A percentile compares a stretch with the other conserved stretches of the same genome.
phyloP scores from a whole-genome alignment of 2,329 filamentous ascomycete genomes.

The Colletotrichum orbiculare region DNA sequence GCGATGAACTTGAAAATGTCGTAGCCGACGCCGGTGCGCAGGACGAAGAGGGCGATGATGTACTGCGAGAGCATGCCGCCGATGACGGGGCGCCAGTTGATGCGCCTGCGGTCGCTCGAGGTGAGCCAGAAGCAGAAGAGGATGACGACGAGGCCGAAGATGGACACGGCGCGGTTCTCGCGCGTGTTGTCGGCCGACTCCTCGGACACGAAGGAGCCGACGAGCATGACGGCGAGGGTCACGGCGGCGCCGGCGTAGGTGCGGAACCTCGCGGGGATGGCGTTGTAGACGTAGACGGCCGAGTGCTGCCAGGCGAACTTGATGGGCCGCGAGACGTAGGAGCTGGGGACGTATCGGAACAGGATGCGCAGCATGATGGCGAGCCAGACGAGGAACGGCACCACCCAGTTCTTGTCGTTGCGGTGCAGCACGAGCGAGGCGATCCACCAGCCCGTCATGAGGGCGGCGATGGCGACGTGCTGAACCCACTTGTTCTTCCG shows the following conservation, averaged over 20 bases:
- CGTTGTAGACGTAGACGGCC: conserved; percentile 64
- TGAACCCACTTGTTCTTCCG: conserved; percentile 56
- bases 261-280: conserved; percentile 75
- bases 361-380: conserved; percentile 78
- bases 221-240: conserved; percentile 77
- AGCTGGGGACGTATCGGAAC: conserved; percentile 78
- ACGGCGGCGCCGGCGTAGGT: conserved; percentile 70
- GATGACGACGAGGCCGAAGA: conserved; percentile 82
- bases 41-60: conserved; percentile 87
- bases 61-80: conserved; percentile 91
- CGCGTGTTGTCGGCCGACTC: conserved; percentile 82
- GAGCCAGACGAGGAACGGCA: conserved; percentile 86
- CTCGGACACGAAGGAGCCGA: conserved; percentile 80
- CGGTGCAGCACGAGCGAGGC: conserved; percentile 78
- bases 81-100: conserved; percentile 84
- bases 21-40: conserved; percentile 82
- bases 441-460: conserved; percentile 77
- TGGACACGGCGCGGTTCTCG: conserved; percentile 80
- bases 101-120: conserved; percentile 72
- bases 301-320: conserved; percentile 75
- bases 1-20: conserved; percentile 95
- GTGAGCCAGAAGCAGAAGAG: conserved; percentile 75
- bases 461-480: conserved; percentile 57
- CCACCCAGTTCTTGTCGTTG: conserved; percentile 80
- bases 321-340: conserved; percentile 73